Evolutionary conservation across 257 asterid genomes (phyloP).

Genomic region (Solanum tacnaense): DNA sequence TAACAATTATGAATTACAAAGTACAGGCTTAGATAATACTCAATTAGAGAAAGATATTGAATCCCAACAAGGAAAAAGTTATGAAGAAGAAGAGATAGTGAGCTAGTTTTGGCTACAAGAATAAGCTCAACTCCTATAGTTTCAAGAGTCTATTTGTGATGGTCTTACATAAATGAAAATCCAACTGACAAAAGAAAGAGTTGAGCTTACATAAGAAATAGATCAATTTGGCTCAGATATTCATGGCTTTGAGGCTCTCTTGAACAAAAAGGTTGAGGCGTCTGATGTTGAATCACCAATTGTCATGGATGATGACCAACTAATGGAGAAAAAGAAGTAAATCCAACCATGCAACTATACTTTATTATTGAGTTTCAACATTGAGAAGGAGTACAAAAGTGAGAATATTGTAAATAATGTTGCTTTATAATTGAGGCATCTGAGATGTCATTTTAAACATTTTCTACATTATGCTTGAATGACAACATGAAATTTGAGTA

Average conservation of each 20-base stretch:
- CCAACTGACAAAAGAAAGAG: no score
- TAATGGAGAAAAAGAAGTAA: neutral
- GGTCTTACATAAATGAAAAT: no score
- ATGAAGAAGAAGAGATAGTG: neutral
- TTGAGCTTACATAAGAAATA: no score
- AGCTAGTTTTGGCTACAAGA: neutral
- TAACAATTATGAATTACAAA: neutral
- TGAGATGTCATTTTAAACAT: no score
- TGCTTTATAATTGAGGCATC: no score
- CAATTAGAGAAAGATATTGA: neutral
- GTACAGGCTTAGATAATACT: neutral
- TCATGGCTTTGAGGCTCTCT: neutral
- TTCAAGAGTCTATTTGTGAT: neutral
- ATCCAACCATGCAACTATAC: no score
- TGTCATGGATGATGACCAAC: neutral
- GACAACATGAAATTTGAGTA: no score
- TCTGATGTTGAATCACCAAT: no score
- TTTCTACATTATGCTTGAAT: no score
- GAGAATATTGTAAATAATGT: no score
- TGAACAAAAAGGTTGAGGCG: neutral
- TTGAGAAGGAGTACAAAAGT: neutral
- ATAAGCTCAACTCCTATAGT: no score
- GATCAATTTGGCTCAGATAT: neutral
- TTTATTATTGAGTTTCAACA: neutral
- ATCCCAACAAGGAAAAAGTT: no score